Percentiles rank a stretch among this genome's conserved stretches.
These are phyloP conservation scores for Raddia distichophylla DNA, from an alignment of 176 grass and related monocot genomes.

Conservation along the genomic window DNA sequence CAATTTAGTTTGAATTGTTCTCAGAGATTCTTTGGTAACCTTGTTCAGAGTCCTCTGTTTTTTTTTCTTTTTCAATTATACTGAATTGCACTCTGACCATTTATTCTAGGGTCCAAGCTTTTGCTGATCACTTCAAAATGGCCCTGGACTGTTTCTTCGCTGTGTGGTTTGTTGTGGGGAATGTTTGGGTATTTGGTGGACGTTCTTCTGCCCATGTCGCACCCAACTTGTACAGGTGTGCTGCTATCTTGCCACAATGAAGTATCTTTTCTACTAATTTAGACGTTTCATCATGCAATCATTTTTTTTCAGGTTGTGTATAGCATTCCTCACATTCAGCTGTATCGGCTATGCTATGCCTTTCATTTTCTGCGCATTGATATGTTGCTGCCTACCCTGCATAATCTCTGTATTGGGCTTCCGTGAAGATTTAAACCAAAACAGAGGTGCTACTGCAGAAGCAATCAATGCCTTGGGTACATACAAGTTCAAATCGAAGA, in stretches of 20 bases:
- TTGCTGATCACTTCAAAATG: slow-evolving; percentile 93
- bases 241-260: slow-evolving; percentile 30
- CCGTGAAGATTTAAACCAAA: slow-evolving; percentile 66
- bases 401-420: slow-evolving; percentile 84
- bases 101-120: slow-evolving; percentile 67
- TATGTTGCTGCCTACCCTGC: slow-evolving; percentile 97
- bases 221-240: slow-evolving; percentile 84
- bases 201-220: slow-evolving; percentile 75
- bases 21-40: not conserved
- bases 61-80: too few species aligned
- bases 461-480: slow-evolving; percentile 72
- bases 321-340: slow-evolving; percentile 97
- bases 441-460: slow-evolving; percentile 73
- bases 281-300: slow-evolving; percentile 42
- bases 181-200: slow-evolving; percentile 95
- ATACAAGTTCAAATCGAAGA: slow-evolving; percentile 77
- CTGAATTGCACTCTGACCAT: slow-evolving; percentile 1
- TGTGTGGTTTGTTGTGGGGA: slow-evolving; percentile 98
- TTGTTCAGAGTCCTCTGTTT: not conserved
- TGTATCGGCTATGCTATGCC: slow-evolving; percentile 97
- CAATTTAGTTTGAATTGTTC: slow-evolving; percentile 14
- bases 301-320: slow-evolving; percentile 78
- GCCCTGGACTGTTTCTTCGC: slow-evolving; percentile 94
- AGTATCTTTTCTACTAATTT: slow-evolving; percentile 35
- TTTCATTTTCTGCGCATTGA: slow-evolving; percentile 86